Evolutionary conservation across 441 rosid genomes (phyloP), one percentile per base, ranked within the genome.

Genomic region (Pelargonium hybrid): DNA sequence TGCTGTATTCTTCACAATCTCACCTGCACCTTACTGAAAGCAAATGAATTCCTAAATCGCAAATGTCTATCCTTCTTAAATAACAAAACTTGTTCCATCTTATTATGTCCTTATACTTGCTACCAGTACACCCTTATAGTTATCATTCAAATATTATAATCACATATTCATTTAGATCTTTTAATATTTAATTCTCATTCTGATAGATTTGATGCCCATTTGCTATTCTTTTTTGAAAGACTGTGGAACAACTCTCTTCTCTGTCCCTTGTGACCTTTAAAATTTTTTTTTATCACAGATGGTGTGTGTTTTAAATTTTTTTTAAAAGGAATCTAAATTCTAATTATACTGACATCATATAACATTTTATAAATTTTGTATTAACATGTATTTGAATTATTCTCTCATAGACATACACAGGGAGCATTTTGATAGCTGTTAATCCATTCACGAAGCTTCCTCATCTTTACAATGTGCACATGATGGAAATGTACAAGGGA

Each of bases 361-460:
- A 6, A 18, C 17, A 52, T 52, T 18, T 17, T 52, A n/a, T 18
- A 15, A 52, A 52, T 66, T 2, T 72, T 8, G 26, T 56, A 43
- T 69, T 71, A 75, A 83, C 73, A 80, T 68, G 68, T 71, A 61
- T 39, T 48, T 74, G 10, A 50, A 66, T 77, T 67, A 61, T 84
- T 52, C 37, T 75, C 76, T 39, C 7, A 52, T 83, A 88, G 93
- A 87, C 93, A 75, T 88, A 88, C 75, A 88, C 93, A 29, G 93
- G 90, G 74, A 87, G 84, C 75, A 88, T 88, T 79, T 79, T 88
- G 75, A 88, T 88, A 65, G 93, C 93, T 56, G 88, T 88, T 52
- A 88, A 88, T 43, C 93, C 93, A 67, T 88, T 88, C 69, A 78
- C 74, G 70, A 87, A 84, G 70, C 76, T 88, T 37, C 88, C 91